Evolutionary conservation across 306 rosid genomes (phyloP), one percentile per base, ranked within the genome.

Genomic region (Begonia fuchsioides): DNA sequence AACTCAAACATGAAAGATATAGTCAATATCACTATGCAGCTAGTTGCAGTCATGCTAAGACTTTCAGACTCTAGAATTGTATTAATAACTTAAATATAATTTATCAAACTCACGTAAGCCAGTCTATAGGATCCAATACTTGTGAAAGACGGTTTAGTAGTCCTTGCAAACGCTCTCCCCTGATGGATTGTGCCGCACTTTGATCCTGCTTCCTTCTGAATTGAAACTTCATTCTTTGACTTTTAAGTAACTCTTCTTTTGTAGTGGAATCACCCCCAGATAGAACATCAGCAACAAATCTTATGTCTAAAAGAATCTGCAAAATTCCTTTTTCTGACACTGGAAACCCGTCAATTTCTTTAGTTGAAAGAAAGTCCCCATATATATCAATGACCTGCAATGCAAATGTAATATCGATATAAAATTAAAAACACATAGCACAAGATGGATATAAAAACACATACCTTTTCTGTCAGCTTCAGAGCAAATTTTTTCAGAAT

Each of bases 71-170:
- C 32, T 49, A 15, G 52, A 49, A 47, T 14, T 47, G 11, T 47
- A 47, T 47, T 10, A 15, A 47, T 2, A 49, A 8, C 32, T 49
- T 8, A 49, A 16, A 12, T 38, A 39, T 35, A 32, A 38, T 52
- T 38, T 26, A 13, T 50, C 15, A 39, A 70, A 70, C 94, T 81
- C 66, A 90, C 98, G 98, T 90, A 44, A 85, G 95, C 98, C 98
- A 90, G 68, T 90, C 98, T 55, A 90, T 85, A 46, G 98, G 98
- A 71, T 90, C 98, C 70, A 90, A 67, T 61, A 75, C 79, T 57
- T 75, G 90, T 14, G 98, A 81, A 67, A 90, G 92, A 38, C 65
- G 73, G 54, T 56, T 65, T 47, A 83, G 64, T 78, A 90, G 73
- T 44, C 75, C 67, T 61, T 79, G 58, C 38, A 72, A 60, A 13